Evolutionary conservation across 176 grass and related monocot species (phyloP).

Genomic region (Bothriochloa decipiens): DNA sequence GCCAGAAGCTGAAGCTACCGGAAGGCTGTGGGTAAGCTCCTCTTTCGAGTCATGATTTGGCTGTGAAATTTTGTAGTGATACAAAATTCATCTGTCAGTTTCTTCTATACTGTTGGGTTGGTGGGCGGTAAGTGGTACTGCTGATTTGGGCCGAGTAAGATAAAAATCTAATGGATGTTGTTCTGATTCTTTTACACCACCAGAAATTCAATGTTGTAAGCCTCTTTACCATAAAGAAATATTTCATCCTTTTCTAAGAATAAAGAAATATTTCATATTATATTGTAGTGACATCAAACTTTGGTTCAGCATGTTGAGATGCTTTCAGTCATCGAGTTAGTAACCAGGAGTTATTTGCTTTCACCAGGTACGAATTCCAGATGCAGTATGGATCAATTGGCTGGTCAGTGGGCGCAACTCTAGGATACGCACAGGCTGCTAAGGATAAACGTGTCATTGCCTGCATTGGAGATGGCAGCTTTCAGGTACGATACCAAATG

Average conservation of each 20-base stretch:
- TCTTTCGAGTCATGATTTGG: neutral
- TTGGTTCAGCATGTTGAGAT: neutral
- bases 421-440: constrained; percentile 57
- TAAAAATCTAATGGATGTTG: neutral
- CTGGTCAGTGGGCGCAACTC: constrained; percentile 59
- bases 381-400: constrained; percentile 70
- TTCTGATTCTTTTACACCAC: constrained; percentile 6
- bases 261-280: neutral
- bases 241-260: neutral
- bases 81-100: neutral
- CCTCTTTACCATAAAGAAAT: neutral
- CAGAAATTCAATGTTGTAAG: neutral
- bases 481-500: constrained; percentile 45
- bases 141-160: neutral
- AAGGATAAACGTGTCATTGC: constrained; percentile 67
- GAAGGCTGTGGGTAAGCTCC: constrained; percentile 62
- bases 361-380: constrained; percentile 59
- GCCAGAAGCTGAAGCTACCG: constrained; percentile 61
- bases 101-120: neutral
- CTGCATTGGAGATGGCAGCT: constrained; percentile 63
- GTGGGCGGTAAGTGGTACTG: neutral
- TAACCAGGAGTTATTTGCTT: neutral
- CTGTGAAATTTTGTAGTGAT: neutral
- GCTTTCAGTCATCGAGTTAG: neutral
- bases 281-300: neutral